Conservation (phyloP, 768 basidiomycete species). For the Epithele typhae region DNA sequence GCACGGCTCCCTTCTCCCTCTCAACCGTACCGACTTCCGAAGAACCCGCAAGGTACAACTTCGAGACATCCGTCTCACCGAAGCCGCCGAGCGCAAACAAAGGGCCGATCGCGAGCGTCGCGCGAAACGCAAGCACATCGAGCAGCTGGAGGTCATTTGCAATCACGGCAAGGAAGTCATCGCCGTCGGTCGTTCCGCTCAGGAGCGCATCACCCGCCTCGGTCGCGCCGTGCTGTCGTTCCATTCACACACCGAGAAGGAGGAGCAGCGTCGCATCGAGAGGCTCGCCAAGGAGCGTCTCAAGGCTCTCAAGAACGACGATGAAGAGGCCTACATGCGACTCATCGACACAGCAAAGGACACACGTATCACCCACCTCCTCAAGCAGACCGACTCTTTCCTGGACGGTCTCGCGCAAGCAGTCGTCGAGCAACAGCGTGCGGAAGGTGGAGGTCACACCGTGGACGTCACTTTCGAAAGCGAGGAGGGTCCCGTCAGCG, state of each 20-base stretch:
- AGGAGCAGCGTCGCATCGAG: constrained; percentile 97
- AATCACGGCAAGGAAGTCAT: constrained; percentile 76
- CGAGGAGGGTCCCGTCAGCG: constrained; percentile 69
- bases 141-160: constrained; percentile 86
- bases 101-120: constrained; percentile 88
- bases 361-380: constrained; percentile 94
- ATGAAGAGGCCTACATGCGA: constrained; percentile 99
- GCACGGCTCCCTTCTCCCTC: constrained; percentile 83
- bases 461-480: constrained; percentile 44
- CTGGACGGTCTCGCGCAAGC: constrained; percentile 94
- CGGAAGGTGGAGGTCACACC: too few relatives aligned
- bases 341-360: constrained; percentile 99
- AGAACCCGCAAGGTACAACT: constrained; percentile 80
- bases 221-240: constrained; percentile 78
- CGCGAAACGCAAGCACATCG: constrained; percentile 94
- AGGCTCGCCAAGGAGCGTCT: constrained; percentile 96
- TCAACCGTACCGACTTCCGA: constrained; percentile 90
- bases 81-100: constrained; percentile 87
- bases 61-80: constrained; percentile 86
- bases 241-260: constrained; percentile 91
- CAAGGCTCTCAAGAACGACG: constrained; percentile 94
- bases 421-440: constrained; percentile 88
- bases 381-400: constrained; percentile 91
- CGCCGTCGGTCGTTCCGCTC: constrained; percentile 52
- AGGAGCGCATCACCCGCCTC: constrained; percentile 55